Evolutionary conservation across 345 rosid genomes (phyloP), one percentile per base, ranked within the genome.

Genomic region (Physaria fendleri): DNA sequence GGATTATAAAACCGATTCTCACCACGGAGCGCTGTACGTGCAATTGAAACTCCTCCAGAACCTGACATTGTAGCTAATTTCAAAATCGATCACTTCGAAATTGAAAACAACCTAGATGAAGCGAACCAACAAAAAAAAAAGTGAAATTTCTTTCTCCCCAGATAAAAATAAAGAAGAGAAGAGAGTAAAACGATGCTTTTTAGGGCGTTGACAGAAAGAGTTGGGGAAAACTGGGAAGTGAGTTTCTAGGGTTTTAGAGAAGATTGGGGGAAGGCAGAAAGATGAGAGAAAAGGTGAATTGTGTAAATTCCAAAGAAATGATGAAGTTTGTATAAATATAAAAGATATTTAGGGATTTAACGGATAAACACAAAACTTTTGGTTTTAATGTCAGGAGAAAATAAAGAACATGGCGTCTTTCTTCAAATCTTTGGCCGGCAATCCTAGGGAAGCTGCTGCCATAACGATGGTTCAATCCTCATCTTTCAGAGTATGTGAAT

Each of bases 391-490:
- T 66, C 58, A 22, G 49, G 33, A 32, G 42, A 10, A 29, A 16
- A 45, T 8, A 27, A 56, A 64, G 46, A 64, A 64, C 49, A 71
- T 64, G 75, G 49, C 75, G 1, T 77, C 84, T 6, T 74, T 79
- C 74, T 74, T 82, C 54, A 87, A 84, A 64, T 84, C 85, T 8
- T 59, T 84, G 23, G 75, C 82, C 2, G 65, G 73, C 33, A 80
- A 75, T 68, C 72, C 85, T 40, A 76, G 77, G 29, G 71, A 71
- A 44, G 87, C 82, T 52, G 82, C 87, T 62, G 69, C 77, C 22
- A 77, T 81, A 79, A 75, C 86, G 46, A 59, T 81, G 76, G 74
- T 79, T 59, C 94, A 87, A 8, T 63, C 84, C 12, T 83, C 95
- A 65, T 75, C 94, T 62, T 83, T 66, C 56, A 67, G 64, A 72